These are phyloP conservation scores for Trichosporon sp. DNA, from an alignment of 1,284 basidiomycete species.

Conservation along the genomic window DNA sequence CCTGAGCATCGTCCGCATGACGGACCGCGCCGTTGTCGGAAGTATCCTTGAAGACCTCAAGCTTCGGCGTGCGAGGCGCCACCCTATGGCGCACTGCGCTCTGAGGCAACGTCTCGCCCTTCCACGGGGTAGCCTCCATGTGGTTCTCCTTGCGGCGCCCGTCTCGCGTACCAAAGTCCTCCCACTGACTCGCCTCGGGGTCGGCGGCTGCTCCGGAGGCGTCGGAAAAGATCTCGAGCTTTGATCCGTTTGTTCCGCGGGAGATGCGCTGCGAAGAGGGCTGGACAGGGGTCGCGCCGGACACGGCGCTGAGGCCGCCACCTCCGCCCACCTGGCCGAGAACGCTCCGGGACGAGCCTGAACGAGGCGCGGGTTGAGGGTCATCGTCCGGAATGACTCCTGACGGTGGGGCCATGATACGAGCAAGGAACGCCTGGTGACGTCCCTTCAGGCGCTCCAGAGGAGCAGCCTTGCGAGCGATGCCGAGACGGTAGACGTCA, in stretches of 20 bases:
- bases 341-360: constrained; percentile 7
- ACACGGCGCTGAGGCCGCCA: constrained; percentile 2
- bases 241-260: constrained; percentile 43
- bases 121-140: constrained; percentile 51
- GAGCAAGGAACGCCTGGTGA: constrained; percentile 78
- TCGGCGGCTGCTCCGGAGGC: constrained; percentile 17
- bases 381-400: constrained; percentile 40
- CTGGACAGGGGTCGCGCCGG: constrained; percentile 3
- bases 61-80: constrained; percentile 50
- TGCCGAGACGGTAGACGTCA: constrained; percentile 74
- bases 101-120: constrained; percentile 52
- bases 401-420: constrained; percentile 53
- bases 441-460: constrained; percentile 77
- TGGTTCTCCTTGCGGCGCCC: constrained; percentile 54
- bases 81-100: constrained; percentile 31
- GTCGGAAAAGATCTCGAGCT: constrained; percentile 51
- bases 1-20: constrained; percentile 12
- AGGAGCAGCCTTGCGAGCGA: constrained; percentile 74
- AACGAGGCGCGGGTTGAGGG: constrained; percentile 8
- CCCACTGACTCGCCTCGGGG: constrained; percentile 46
- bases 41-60: constrained; percentile 54
- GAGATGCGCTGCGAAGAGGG: constrained; percentile 14
- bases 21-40: constrained; percentile 23
- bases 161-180: constrained; percentile 53
- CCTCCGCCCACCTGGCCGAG: constrained; percentile 30